phyloP scores from a whole-genome alignment of 2,329 filamentous ascomycete species.

The Pleoardoris graminearum region DNA sequence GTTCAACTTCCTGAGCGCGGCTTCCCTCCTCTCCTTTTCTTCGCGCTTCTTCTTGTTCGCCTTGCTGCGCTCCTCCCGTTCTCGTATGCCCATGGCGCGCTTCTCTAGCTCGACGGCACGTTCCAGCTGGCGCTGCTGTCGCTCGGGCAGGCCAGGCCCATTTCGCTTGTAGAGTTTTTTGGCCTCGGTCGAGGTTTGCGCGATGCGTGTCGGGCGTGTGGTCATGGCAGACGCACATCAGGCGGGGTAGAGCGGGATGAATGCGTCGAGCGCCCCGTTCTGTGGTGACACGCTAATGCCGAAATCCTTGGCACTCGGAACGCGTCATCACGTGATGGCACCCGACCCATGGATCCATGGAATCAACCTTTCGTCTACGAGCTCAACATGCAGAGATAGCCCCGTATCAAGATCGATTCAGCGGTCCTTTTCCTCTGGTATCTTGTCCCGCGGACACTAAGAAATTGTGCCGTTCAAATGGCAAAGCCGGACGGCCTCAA shows the following conservation, averaged over 20 bases:
- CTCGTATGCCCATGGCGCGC: constrained; percentile 38
- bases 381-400: too few species aligned
- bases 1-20: constrained; percentile 27
- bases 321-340: constrained; percentile 8
- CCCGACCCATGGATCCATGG: neutral
- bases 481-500: too few species aligned
- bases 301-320: neutral
- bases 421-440: too few species aligned
- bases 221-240: constrained; percentile 26
- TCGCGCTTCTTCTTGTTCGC: constrained; percentile 36
- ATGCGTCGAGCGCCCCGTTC: neutral
- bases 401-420: too few species aligned
- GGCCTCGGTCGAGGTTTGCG: constrained; percentile 41
- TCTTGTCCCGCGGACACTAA: too few species aligned
- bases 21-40: constrained; percentile 39
- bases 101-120: constrained; percentile 36
- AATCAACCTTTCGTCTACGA: too few species aligned
- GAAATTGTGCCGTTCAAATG: too few species aligned
- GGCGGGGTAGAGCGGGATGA: neutral
- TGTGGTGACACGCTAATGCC: constrained; percentile 3
- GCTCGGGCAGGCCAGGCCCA: constrained; percentile 29
- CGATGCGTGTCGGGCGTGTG: constrained; percentile 26
- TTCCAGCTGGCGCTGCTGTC: constrained; percentile 36
- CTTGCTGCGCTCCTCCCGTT: constrained; percentile 36
- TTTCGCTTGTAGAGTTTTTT: constrained; percentile 40